Conservation (phyloP, 1,139 yeast genomes). For the Zygosaccharomyces sapae region DNA sequence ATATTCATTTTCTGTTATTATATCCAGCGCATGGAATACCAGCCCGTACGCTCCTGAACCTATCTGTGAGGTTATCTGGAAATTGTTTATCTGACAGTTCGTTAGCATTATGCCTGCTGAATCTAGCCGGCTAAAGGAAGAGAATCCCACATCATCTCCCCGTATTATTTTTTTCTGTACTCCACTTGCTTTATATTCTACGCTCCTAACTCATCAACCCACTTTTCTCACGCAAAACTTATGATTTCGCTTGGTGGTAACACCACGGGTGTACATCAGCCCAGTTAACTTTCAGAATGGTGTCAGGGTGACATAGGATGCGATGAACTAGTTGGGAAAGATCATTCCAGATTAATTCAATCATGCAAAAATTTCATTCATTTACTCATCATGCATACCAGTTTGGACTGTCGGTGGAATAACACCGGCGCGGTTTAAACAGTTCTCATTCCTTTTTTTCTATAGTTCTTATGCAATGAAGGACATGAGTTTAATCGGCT, state of each 20-base stretch:
- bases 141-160: neutral
- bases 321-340: neutral
- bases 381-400: neutral
- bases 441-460: neutral
- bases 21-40: constrained; percentile 66
- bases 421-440: neutral
- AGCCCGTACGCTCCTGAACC: constrained; percentile 91
- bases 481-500: neutral
- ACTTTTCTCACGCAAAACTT: neutral
- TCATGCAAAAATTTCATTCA: neutral
- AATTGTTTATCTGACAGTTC: constrained; percentile 32
- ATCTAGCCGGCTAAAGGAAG: neutral
- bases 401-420: neutral
- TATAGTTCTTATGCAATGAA: neutral
- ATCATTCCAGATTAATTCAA: neutral
- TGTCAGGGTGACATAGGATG: neutral
- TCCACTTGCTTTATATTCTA: neutral
- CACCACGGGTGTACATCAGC: neutral
- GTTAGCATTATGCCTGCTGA: constrained; percentile 22
- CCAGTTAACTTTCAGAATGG: neutral
- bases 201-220: neutral
- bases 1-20: constrained; percentile 45
- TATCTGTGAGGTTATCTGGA: constrained; percentile 36
- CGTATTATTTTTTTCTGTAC: neutral
- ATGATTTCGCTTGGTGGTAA: neutral